phyloP scores from a whole-genome alignment of 805 yeast genomes.

The Saccharomycopsis synnaedendra region DNA sequence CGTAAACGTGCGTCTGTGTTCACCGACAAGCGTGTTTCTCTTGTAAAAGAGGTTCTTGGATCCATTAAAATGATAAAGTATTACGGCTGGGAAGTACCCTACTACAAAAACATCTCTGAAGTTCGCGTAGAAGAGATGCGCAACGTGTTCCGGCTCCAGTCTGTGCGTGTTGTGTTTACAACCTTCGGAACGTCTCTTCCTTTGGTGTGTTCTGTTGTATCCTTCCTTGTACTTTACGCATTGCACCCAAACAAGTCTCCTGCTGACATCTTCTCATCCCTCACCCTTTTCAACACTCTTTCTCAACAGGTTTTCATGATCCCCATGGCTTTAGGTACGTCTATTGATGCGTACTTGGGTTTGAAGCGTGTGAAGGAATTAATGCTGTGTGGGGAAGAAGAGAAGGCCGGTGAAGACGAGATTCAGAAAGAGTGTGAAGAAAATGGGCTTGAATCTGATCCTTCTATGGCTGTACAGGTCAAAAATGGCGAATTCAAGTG shows the following conservation, averaged over 20 bases:
- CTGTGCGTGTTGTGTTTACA: constrained; percentile 40
- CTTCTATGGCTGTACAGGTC: constrained; percentile 34
- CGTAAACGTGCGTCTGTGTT: constrained; percentile 44
- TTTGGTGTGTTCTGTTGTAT: constrained; percentile 43
- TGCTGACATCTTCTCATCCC: constrained; percentile 57
- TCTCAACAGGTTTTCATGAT: constrained; percentile 53
- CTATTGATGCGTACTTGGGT: constrained; percentile 57
- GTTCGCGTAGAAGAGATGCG: constrained; percentile 49
- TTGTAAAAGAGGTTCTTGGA: constrained; percentile 49
- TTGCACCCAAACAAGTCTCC: constrained; percentile 32
- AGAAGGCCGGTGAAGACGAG: constrained; percentile 14
- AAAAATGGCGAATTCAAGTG: constrained; percentile 52
- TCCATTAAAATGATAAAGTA: constrained; percentile 64
- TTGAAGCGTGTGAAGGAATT: constrained; percentile 44
- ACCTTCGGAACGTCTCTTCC: constrained; percentile 44
- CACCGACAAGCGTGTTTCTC: constrained; percentile 55
- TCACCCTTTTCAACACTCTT: constrained; percentile 54
- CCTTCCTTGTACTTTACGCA: constrained; percentile 33
- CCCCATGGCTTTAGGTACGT: constrained; percentile 60
- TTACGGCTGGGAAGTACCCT: constrained; percentile 82
- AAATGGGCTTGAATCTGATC: neutral
- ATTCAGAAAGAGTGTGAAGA: no score
- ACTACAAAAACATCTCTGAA: constrained; percentile 38
- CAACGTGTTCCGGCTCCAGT: constrained; percentile 45
- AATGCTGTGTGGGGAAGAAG: constrained; percentile 32